These are phyloP conservation scores for Boletus barrowsii DNA, from an alignment of 768 basidiomycete genomes.

Conservation along the genomic window DNA sequence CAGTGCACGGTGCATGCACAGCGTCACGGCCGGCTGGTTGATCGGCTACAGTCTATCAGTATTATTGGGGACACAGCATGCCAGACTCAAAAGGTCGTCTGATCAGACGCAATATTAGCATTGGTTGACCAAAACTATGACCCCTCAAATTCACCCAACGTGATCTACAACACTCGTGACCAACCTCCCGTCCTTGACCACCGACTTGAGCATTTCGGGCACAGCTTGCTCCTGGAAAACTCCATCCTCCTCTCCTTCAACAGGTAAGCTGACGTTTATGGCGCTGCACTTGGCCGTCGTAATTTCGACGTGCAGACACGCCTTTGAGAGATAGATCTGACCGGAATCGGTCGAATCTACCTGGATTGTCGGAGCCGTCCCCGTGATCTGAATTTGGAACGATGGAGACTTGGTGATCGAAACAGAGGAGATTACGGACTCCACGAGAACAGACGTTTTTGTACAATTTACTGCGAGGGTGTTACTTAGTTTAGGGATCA, in stretches of 20 bases:
- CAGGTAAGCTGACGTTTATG: conserved; percentile 87
- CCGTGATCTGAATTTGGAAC: conserved; percentile 89
- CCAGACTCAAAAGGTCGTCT: no score
- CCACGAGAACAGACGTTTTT: conserved; percentile 84
- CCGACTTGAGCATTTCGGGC: conserved; percentile 94
- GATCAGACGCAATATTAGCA: background rate
- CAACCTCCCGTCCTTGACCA: conserved; percentile 76
- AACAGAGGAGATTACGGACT: conserved; percentile 89
- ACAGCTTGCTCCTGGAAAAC: conserved; percentile 86
- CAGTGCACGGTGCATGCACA: no score
- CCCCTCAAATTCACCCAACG: conserved; percentile 40
- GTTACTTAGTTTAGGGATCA: conserved; percentile 1
- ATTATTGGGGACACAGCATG: no score
- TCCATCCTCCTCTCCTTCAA: conserved; percentile 87
- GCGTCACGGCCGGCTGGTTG: no score
- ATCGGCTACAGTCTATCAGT: no score
- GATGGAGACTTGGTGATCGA: conserved; percentile 90
- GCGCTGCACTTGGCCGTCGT: conserved; percentile 92
- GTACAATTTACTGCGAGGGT: conserved; percentile 70
- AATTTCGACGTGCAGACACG: conserved; percentile 77
- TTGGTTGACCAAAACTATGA: background rate
- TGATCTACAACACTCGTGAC: conserved; percentile 91
- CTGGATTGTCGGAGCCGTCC: conserved; percentile 86
- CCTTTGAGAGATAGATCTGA: conserved; percentile 88
- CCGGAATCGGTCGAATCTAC: conserved; percentile 95